Percentiles rank a stretch among this genome's conserved stretches.
These are phyloP conservation scores for Populus deltoides DNA, from an alignment of 345 rosid species.

Conservation along the genomic window DNA sequence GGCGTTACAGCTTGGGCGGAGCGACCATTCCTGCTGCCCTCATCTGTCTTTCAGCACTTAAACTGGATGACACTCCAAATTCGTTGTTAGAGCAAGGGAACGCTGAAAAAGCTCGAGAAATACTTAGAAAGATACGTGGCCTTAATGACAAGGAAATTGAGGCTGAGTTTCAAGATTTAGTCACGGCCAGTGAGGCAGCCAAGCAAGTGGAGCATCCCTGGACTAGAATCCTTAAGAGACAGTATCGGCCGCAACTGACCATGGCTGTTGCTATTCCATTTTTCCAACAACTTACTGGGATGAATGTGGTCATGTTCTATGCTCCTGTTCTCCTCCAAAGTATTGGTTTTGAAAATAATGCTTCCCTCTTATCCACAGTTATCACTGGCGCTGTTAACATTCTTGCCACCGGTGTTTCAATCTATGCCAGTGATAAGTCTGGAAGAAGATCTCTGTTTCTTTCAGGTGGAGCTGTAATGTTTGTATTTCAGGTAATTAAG, in stretches of 20 bases:
- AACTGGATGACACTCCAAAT: conserved; percentile 13
- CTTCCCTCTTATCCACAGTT: conserved; percentile 10
- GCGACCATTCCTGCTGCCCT: conserved; percentile 4
- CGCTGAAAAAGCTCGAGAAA: not conserved
- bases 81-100: conserved; percentile 9
- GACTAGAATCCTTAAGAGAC: not conserved
- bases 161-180: conserved; percentile 9
- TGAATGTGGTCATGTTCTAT: conserved; percentile 19
- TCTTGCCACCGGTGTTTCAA: conserved; percentile 2
- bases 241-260: conserved; percentile 17
- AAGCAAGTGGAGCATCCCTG: not conserved
- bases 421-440: not conserved
- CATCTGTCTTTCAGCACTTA: not conserved
- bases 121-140: not conserved
- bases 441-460: conserved; percentile 12
- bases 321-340: conserved; percentile 16
- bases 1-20: conserved; percentile 8
- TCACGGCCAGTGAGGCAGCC: conserved; percentile 1
- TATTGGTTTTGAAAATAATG: not conserved
- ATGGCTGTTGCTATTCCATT: conserved; percentile 12
- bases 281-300: conserved; percentile 18
- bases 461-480: conserved; percentile 11
- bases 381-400: conserved; percentile 4
- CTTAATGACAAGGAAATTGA: not conserved
- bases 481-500: conserved; percentile 7